Percentiles rank a stretch among this genome's conserved stretches.
phyloP scores from a whole-genome alignment of 2,329 filamentous ascomycete genomes.

The Aspergillus sp. region DNA sequence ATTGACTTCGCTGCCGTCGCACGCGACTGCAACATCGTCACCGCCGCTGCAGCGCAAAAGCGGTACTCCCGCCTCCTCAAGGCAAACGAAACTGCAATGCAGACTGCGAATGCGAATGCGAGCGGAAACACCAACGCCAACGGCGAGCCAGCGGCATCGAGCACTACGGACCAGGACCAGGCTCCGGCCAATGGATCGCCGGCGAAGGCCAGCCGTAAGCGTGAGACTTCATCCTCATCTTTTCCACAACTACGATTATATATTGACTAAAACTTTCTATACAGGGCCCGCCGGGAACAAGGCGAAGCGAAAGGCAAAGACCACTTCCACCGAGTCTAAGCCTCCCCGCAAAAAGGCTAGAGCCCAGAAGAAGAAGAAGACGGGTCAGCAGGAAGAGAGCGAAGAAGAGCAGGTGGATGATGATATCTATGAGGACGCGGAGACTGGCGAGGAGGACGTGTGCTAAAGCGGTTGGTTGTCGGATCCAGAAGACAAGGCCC shows the following conservation, averaged over 20 bases:
- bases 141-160: background rate
- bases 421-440: background rate
- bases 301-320: background rate
- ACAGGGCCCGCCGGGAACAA: background rate
- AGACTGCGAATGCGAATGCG: background rate
- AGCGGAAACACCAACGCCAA: background rate
- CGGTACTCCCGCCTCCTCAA: conserved; percentile 70
- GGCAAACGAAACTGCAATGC: conserved; percentile 46
- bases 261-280: background rate
- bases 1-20: conserved; percentile 70
- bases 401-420: conserved; percentile 1
- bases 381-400: background rate
- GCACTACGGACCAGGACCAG: background rate
- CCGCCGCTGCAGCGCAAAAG: conserved; percentile 73
- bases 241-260: background rate
- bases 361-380: background rate
- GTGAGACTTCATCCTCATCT: background rate
- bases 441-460: background rate
- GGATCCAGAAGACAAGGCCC: background rate
- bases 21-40: conserved; percentile 64
- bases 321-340: background rate
- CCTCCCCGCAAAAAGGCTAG: background rate
- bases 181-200: background rate
- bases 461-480: background rate
- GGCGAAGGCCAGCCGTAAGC: background rate